Conservation (phyloP, 2,329 filamentous ascomycete species). For the Neonectria punicea region DNA sequence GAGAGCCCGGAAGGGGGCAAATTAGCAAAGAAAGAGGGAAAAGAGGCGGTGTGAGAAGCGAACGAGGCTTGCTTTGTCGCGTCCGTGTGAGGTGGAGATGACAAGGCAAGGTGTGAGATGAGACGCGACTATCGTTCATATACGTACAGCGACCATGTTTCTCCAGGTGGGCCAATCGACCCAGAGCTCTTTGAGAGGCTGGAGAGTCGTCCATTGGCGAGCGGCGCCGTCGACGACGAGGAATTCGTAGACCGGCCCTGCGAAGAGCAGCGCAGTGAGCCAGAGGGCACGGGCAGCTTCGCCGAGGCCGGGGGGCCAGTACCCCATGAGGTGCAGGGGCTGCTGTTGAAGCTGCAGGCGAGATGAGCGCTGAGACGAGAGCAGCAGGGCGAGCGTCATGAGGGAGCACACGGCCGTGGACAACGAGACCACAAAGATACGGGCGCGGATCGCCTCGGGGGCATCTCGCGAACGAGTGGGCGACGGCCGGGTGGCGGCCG, state of each 20-base stretch:
- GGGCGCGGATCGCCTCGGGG: slow-evolving; percentile 86
- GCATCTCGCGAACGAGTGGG: slow-evolving; percentile 84
- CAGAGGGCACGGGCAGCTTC: slow-evolving; percentile 74
- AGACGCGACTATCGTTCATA: slow-evolving; percentile 9
- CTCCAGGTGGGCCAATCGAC: slow-evolving; percentile 84
- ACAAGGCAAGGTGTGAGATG: slow-evolving; percentile 25
- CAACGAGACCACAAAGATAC: slow-evolving; percentile 81
- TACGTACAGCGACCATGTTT: slow-evolving; percentile 83
- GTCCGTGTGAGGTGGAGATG: slow-evolving; percentile 10
- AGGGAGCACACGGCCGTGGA: slow-evolving; percentile 77
- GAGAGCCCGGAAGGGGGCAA: slow-evolving; percentile 19
- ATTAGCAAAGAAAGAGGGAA: slow-evolving; percentile 11
- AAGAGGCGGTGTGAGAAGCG: slow-evolving; percentile 38
- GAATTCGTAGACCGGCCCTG: slow-evolving; percentile 84
- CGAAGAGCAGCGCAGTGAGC: slow-evolving; percentile 82
- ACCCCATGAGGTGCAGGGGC: slow-evolving; percentile 76
- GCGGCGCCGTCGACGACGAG: slow-evolving; percentile 78
- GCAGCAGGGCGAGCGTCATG: slow-evolving; percentile 70
- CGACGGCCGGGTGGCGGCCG: slow-evolving; percentile 80
- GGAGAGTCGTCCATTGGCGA: slow-evolving; percentile 69
- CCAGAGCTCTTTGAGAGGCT: slow-evolving; percentile 68
- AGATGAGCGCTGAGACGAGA: slow-evolving; percentile 62
- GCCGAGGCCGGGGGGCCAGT: slow-evolving; percentile 77
- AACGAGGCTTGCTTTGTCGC: slow-evolving; percentile 30
- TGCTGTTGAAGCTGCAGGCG: slow-evolving; percentile 55